A percentile compares a stretch with the other conserved stretches of the same genome.
These are phyloP conservation scores for Penicillium simplicissimum DNA, from an alignment of 495 filamentous ascomycete species.

Conservation along the genomic window DNA sequence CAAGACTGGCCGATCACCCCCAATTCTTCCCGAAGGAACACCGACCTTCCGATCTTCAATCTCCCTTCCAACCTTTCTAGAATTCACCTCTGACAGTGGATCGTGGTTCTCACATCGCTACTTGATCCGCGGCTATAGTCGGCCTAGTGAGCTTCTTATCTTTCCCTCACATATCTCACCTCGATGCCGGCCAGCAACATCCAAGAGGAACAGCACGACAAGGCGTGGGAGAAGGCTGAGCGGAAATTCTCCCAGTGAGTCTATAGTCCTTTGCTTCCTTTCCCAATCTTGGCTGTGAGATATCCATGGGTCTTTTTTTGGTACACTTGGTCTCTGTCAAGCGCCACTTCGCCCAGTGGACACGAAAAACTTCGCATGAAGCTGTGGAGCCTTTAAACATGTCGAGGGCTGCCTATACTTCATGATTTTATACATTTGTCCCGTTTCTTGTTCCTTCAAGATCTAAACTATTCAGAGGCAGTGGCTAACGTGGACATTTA, in stretches of 20 bases:
- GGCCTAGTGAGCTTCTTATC: not conserved
- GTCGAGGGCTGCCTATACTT: not conserved
- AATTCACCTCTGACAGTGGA: not conserved
- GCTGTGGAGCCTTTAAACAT: not conserved
- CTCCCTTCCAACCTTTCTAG: slow-evolving; percentile 20
- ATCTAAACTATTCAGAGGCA: not conserved
- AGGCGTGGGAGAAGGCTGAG: slow-evolving; percentile 42
- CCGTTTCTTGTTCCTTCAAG: not conserved
- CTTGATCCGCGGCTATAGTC: not conserved
- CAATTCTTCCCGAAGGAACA: slow-evolving; percentile 26
- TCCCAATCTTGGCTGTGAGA: not conserved
- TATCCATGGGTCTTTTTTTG: not conserved
- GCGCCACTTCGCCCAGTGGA: not conserved
- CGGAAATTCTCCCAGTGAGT: slow-evolving; percentile 46
- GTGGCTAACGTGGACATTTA: slow-evolving; percentile 15
- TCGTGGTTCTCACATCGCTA: not conserved
- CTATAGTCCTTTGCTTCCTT: not conserved
- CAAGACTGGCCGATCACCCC: slow-evolving; percentile 30
- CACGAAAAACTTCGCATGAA: not conserved
- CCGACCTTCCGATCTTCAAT: slow-evolving; percentile 24
- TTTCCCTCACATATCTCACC: not conserved
- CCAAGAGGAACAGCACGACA: slow-evolving; percentile 25
- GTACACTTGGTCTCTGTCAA: not conserved
- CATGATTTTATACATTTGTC: not conserved
- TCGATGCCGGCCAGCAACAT: slow-evolving; percentile 21